Conservation (phyloP, 345 rosid genomes). For the Limnanthes douglasii region DNA sequence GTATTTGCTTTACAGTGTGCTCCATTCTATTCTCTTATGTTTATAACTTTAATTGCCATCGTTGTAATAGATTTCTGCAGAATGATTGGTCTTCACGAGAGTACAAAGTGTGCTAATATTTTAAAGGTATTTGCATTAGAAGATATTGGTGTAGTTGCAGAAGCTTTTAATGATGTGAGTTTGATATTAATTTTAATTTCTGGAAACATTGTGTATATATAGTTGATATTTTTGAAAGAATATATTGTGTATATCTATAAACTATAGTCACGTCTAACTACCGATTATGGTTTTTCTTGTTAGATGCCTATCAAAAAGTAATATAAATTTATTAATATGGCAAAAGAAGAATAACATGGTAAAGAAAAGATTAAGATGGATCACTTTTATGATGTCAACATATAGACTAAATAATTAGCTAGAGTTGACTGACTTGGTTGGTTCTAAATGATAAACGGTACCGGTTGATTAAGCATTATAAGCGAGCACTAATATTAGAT, state of each 20-base stretch:
- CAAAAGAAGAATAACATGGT: conserved; percentile 76
- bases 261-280: background rate
- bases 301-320: conserved; percentile 63
- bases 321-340: conserved; percentile 86
- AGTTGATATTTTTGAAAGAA: background rate
- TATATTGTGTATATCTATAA: too few species aligned
- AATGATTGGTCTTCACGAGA: conserved; percentile 97
- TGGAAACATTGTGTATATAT: conserved; percentile 86
- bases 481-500: too few species aligned
- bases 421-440: too few species aligned
- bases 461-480: too few species aligned
- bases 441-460: too few species aligned
- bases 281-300: background rate
- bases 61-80: conserved; percentile 83
- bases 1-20: background rate
- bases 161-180: background rate
- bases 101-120: conserved; percentile 90
- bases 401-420: conserved; percentile 33
- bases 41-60: conserved; percentile 6
- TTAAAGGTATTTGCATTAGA: conserved; percentile 87
- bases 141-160: too few species aligned
- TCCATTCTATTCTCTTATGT: too few species aligned
- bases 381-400: conserved; percentile 76
- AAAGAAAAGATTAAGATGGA: conserved; percentile 47
- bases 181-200: too few species aligned